Evolutionary conservation across 352 stramenopile genomes (phyloP), one percentile per base, ranked within the genome.

Genomic region (Phytophthora fragariaefolia): DNA sequence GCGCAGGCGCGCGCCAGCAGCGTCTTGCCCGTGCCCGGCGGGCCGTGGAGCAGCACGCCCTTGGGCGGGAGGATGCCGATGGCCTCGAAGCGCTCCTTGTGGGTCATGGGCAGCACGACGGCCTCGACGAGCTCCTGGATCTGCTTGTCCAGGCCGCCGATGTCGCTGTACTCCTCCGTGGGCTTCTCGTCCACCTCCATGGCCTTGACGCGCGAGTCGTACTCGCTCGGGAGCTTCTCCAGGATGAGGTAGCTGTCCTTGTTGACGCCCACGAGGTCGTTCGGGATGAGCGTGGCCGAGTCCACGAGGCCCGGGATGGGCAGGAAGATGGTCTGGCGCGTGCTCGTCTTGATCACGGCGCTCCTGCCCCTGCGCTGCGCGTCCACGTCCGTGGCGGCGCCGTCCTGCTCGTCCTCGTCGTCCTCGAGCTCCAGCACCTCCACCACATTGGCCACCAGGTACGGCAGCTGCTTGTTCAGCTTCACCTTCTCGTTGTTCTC

Each of bases 401-500:
- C 97, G 53, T 98, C 96, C 77, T 99, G 95, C 51, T 98, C 93
- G 69, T 97, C 92, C 51, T 98, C 94, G 60, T 98, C 94, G 47
- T 96, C 84, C 45, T 96, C 74, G 3, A 95, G 76, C 63, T 95
- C 80, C 22, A 97, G 63, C 18, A 96, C 76, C 63, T 99, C 97
- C 15, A 99, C 95, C 24, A 99, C 96, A 84, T 99, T 99, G 38
- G 93, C 97, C n/a, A 99, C 98, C 3, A 99, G 79, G 71, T 98
- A 99, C 22, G 98, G 98, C 49, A 99, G 76, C 79, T 99, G 96
- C 74, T 99, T 99, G 83, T 99, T 99, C 24, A 99, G 78, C 80
- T 99, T 99, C 64, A 99, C 96, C 74, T 99, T 99, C 74, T 99
- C 98, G 78, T 98, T 98, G 82, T 99, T 99, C 71, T 99, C 97